Percentiles rank a stretch among this genome's conserved stretches.
These are phyloP conservation scores for Hypoxylon fuscum DNA, from an alignment of 495 filamentous ascomycete genomes.

Conservation along the genomic window DNA sequence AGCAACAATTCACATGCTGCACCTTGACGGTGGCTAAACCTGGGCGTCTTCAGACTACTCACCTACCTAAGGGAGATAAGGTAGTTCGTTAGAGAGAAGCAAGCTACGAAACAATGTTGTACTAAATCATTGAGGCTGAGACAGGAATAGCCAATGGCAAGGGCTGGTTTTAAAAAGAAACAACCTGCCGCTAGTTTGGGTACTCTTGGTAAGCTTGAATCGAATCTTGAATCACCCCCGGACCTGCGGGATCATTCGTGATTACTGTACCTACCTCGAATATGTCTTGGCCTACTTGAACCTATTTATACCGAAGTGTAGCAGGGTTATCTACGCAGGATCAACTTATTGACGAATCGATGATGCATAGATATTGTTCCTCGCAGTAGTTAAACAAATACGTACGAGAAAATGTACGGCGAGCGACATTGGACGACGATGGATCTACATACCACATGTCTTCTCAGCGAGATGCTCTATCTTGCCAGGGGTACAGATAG, in stretches of 20 bases:
- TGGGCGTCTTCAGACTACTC: neutral
- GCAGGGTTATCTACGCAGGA: conserved; percentile 2
- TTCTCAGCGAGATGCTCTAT: conserved; percentile 2
- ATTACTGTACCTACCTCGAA: conserved; percentile 29
- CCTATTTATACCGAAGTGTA: conserved; percentile 24
- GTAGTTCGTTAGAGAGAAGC: conserved; percentile 30
- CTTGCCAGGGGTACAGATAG: conserved; percentile 8
- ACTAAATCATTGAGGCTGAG: conserved; percentile 34
- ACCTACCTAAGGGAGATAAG: conserved; percentile 17
- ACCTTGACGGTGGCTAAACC: conserved; percentile 6
- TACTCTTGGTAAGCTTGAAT: conserved; percentile 7
- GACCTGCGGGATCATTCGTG: conserved; percentile 21
- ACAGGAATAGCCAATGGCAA: conserved; percentile 28
- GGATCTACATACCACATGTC: neutral
- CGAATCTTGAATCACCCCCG: conserved; percentile 16
- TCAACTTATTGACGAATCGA: neutral
- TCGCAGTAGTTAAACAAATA: neutral
- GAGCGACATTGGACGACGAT: neutral
- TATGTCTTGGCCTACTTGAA: too few species aligned
- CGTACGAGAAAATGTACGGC: neutral
- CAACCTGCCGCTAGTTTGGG: conserved; percentile 19
- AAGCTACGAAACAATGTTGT: conserved; percentile 31
- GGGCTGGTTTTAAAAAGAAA: conserved; percentile 35
- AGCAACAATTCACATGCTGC: neutral
- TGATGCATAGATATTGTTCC: neutral